Evolutionary conservation across 169 alveolate genomes (phyloP).

Genomic region (Cryptosporidium canis): DNA sequence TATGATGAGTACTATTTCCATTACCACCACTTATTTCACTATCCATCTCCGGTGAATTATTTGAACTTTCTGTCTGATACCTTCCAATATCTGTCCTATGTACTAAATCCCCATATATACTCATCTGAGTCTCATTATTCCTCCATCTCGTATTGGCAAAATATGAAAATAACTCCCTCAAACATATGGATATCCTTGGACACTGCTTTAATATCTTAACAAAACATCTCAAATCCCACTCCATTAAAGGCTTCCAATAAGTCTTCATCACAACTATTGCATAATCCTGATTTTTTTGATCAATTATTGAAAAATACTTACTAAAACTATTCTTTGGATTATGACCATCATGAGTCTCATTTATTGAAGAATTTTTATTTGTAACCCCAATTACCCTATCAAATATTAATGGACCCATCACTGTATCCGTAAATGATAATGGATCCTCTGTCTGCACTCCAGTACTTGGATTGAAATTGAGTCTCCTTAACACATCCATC

Average conservation of each 20-base stretch:
- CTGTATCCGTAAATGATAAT: conserved; percentile 58
- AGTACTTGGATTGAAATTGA: conserved; percentile 31
- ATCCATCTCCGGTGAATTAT: background rate
- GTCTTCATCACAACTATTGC: conserved; percentile 20
- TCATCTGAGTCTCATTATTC: conserved; percentile 34
- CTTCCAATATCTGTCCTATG: background rate
- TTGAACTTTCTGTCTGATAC: background rate
- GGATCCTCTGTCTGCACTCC: conserved; percentile 70
- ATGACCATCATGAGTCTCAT: background rate
- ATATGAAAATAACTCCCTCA: conserved; percentile 55
- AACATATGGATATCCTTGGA: conserved; percentile 62
- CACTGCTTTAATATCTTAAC: conserved; percentile 65
- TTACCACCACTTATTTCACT: background rate
- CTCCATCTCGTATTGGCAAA: conserved; percentile 62
- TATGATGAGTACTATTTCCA: background rate
- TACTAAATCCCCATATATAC: conserved; percentile 18
- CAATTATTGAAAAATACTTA: background rate
- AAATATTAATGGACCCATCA: conserved; percentile 64
- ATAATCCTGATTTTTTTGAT: conserved; percentile 22
- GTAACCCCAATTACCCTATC: conserved; percentile 12
- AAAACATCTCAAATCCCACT: conserved; percentile 66
- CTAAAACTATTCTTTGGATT: background rate
- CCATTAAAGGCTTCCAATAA: conserved; percentile 73
- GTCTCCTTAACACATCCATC: conserved; percentile 9
- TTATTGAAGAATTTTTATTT: background rate